Conservation (phyloP, 768 basidiomycete species). For the Tricholoma sp. region DNA sequence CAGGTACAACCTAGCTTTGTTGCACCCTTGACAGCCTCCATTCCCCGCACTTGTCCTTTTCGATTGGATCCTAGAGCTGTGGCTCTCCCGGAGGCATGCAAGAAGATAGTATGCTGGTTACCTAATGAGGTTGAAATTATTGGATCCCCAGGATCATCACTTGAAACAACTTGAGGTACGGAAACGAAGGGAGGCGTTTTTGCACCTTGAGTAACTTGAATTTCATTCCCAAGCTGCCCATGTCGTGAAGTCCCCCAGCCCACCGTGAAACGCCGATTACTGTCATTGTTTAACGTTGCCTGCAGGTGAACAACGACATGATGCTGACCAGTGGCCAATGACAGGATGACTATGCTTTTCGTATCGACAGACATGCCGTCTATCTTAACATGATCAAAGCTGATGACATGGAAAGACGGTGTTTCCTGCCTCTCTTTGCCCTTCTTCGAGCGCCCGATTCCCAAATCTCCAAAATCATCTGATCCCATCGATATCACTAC, state of each 20-base stretch:
- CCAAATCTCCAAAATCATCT: conserved; percentile 81
- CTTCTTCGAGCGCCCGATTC: conserved; percentile 35
- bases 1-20: conserved; percentile 53
- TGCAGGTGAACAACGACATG: conserved; percentile 56
- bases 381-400: conserved; percentile 34
- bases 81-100: conserved; percentile 51
- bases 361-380: conserved; percentile 19
- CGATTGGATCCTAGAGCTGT: conserved; percentile 62
- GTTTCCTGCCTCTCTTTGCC: conserved; percentile 10
- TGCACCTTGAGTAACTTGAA: conserved; percentile 11
- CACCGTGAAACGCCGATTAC: conserved; percentile 28
- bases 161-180: conserved; percentile 30
- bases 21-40: conserved; percentile 27
- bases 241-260: conserved; percentile 89
- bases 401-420: conserved; percentile 35
- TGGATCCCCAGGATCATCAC: conserved; percentile 23
- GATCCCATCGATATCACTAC: conserved; percentile 75
- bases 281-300: conserved; percentile 16
- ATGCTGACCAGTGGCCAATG: conserved; percentile 61
- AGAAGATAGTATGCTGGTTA: conserved; percentile 42
- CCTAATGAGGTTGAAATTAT: conserved; percentile 34
- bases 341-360: conserved; percentile 28
- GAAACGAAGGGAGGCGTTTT: conserved; percentile 26
- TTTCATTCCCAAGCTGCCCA: conserved; percentile 65
- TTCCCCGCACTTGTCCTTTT: conserved; percentile 55